Evolutionary conservation across 1,139 yeast species (phyloP), one percentile per base, ranked within the genome.

Genomic region (Meyerozyma carpophila): DNA sequence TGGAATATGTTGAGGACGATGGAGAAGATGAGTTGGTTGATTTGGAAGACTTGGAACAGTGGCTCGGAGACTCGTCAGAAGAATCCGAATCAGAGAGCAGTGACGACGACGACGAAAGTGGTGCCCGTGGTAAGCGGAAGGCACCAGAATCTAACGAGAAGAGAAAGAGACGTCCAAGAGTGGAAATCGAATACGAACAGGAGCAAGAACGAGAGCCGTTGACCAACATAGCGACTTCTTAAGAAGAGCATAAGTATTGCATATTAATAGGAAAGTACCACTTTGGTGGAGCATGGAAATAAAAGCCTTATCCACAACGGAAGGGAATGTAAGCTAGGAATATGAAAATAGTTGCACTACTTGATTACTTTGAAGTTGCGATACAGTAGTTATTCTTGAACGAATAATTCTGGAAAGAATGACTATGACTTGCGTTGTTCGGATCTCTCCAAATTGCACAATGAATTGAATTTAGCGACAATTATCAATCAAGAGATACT

Each of bases 1-100:
- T 87, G 41, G 96, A 89, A 60, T 85, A 82, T 56, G 95, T 86
- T 36, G 93, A 83, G 60, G 96, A 86, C 52, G 84, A 84, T 42
- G 94, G 83, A 16, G 56, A 52, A 8, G 96, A 85, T 48, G 97
- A 90, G 48, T 71, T 88, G 57, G 95, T 86, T 24, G 97, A 91
- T 59, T 78, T 90, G 70, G 96, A 90, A 66, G 97, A 90, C 57
- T 71, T 90, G 50, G 95, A 90, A 65, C 82, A 79, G 63, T 90
- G 96, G 96, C 75, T 91, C 43, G 95, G 82, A 50, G 86, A 78
- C 42, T 76, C 84, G 47, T 73, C 70, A 44, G 43, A 42, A 20
- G 56, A 44, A 16, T 36, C 43, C 1, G 73, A 77, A 45, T 79
- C 68, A 39, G 73, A 66, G 6, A 50, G 44, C 7, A 63, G 60